phyloP scores from a whole-genome alignment of 83 land plant genomes.

The Thuja plicata region DNA sequence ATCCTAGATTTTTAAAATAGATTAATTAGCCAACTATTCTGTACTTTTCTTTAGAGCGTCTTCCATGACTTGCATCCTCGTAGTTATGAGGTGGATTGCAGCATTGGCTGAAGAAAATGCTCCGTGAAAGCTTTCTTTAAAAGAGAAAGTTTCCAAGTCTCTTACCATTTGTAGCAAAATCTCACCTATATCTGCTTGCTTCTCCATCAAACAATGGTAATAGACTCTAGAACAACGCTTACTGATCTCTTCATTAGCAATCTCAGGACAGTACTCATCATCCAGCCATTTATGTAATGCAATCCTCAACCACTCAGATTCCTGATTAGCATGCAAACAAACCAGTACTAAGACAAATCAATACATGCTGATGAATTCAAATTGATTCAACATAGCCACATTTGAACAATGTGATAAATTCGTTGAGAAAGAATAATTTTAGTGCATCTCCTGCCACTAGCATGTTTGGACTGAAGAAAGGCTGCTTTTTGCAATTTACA shows the following conservation, averaged over 20 bases:
- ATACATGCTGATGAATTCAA: background rate
- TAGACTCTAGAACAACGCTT: constrained; percentile 76
- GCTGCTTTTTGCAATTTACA: background rate
- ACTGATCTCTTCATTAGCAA: constrained; percentile 86
- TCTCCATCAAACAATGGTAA: constrained; percentile 64
- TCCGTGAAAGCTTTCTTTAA: constrained; percentile 95
- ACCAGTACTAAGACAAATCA: constrained; percentile 3
- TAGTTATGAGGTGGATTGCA: constrained; percentile 70
- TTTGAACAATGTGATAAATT: background rate
- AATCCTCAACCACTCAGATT: constrained; percentile 91
- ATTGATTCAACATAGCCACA: background rate
- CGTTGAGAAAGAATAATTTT: background rate
- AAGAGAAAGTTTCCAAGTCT: constrained; percentile 85
- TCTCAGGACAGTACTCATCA: constrained; percentile 97
- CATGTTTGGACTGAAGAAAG: background rate
- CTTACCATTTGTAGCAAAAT: constrained; percentile 84
- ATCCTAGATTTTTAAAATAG: background rate
- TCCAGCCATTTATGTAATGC: constrained; percentile 89
- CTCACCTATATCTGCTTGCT: constrained; percentile 75
- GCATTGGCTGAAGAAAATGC: constrained; percentile 97
- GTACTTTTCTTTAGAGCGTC: constrained; percentile 6
- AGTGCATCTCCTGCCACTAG: background rate
- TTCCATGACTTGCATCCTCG: constrained; percentile 36
- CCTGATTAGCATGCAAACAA: constrained; percentile 41
- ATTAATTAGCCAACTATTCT: background rate